Evolutionary conservation across 2,329 filamentous ascomycete genomes (phyloP), one percentile per base, ranked within the genome.

Genomic region (Dactylella cylindrospora): DNA sequence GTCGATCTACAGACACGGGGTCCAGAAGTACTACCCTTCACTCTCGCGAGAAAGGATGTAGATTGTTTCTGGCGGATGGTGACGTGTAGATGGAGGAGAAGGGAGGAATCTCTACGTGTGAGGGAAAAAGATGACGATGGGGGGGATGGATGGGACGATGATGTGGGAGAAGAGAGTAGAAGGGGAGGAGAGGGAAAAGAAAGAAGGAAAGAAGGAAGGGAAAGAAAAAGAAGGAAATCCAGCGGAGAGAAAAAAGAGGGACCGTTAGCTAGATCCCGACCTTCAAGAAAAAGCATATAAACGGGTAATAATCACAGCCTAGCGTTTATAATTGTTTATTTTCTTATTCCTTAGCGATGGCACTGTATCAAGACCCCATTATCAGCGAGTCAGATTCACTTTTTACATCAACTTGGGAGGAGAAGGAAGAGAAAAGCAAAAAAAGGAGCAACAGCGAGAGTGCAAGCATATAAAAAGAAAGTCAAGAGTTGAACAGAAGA

Each of bases 251-350:
- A 15, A 45, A 59, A 43, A 43, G 41, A 44, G 35, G 49, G 54
- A 43, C 46, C 40, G 54, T 61, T 50, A 61, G 45, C 38, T 41
- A 49, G 46, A 60, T 60, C 54, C 43, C n/a, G n/a, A n/a, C n/a
- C n/a, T n/a, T n/a, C n/a, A 45, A 40, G 47, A 62, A 62, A 62
- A 62, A 62, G 57, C 57, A 44, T 49, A 43, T 25, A 23, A 36
- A 62, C 57, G 49, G 57, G 57, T 62, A 54, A 61, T 47, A 47
- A 62, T 53, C 57, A 54, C 57, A 62, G 57, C 57, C 57, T 62
- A 54, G 49, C 49, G 43, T 50, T 53, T 50, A 50, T 43, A 43
- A 39, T 35, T 26, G 20, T 13, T 26, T 20, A 38, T 52, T 52
- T 52, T 43, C 49, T 52, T 52, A 43, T 52, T 52, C 49, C 38